Conservation (phyloP, 352 stramenopile genomes). For the Pythium myriotylum region DNA sequence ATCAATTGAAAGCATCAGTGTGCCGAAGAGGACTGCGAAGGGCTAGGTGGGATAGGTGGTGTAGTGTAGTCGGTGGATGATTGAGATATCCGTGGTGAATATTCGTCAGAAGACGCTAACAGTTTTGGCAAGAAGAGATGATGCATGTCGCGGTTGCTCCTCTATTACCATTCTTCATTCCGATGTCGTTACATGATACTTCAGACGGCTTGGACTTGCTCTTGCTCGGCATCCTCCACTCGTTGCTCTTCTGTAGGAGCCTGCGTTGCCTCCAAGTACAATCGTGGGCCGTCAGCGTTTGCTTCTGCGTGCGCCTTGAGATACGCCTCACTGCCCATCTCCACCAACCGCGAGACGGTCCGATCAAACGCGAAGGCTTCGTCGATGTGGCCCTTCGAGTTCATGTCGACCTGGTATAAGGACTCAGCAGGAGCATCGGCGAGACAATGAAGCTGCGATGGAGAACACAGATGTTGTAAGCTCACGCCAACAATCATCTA, state of each 20-base stretch:
- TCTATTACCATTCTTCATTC: background rate
- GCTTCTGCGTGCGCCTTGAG: constrained; percentile 54
- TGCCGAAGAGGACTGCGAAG: constrained; percentile 22
- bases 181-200: too few relatives aligned
- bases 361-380: constrained; percentile 86
- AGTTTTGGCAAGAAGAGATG: too few relatives aligned
- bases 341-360: constrained; percentile 85
- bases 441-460: constrained; percentile 69
- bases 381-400: constrained; percentile 68
- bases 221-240: background rate
- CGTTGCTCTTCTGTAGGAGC: constrained; percentile 4
- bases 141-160: too few relatives aligned
- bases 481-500: background rate
- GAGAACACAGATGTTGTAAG: background rate
- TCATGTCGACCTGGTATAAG: constrained; percentile 64
- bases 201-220: too few relatives aligned
- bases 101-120: too few relatives aligned
- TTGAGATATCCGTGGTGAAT: too few relatives aligned
- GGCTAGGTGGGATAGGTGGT: background rate
- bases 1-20: constrained; percentile 26
- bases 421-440: constrained; percentile 55
- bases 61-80: background rate
- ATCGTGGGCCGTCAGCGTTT: constrained; percentile 13
- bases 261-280: constrained; percentile 38
- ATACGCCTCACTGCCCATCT: constrained; percentile 84